Base-by-base conservation (phyloP, 148 eudicot species). In the Dianthus caryophyllus region DNA sequence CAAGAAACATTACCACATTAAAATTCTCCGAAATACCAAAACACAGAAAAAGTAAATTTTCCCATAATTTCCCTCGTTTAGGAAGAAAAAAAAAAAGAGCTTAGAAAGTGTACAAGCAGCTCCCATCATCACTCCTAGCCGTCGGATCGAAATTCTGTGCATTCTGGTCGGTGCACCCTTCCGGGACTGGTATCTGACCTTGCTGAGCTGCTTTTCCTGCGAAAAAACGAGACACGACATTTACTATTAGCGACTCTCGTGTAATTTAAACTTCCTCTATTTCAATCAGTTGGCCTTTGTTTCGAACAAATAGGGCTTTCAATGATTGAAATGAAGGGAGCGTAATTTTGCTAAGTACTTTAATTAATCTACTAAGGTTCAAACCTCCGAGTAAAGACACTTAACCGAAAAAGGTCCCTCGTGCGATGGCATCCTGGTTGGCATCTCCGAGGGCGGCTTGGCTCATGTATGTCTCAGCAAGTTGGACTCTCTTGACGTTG, bases 401-500 rank as follows among this genome's bases (percentile, higher is more conserved):
- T 83, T 79, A 77, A 85, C 89, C 90, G 65, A 76, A 87, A 88
- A 86, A 91, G 64, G 66, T 44, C 76, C 96, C 97, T 29, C 82
- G 67, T 2, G 70, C 75, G 8, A 87, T 76, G 43, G 88, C 21
- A 68, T 91, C 97, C 64, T 82, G 77, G 84, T 92, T 92, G 18
- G 98, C 98, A 44, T 92, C 91, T 39, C 98, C 98, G 61, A 92
- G 93, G 4, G 96, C 96, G 16, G 97, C 96, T 47, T 77, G 77
- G 10, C 62, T 85, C 82, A 92, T 15, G 76, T 92, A 92, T 64
- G 67, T 79, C 70, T 89, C 98, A 10, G 96, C 96, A 56, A 88
- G 71, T 60, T 92, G 96, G 64, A 92, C 97, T 76, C 97, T 89
- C 97, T 92, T 92, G 61, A 92, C 98, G 20, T 89, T 92, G 67